These are phyloP conservation scores for Thraustochytrium striatum DNA, from an alignment of 352 stramenopile genomes.

Conservation along the genomic window DNA sequence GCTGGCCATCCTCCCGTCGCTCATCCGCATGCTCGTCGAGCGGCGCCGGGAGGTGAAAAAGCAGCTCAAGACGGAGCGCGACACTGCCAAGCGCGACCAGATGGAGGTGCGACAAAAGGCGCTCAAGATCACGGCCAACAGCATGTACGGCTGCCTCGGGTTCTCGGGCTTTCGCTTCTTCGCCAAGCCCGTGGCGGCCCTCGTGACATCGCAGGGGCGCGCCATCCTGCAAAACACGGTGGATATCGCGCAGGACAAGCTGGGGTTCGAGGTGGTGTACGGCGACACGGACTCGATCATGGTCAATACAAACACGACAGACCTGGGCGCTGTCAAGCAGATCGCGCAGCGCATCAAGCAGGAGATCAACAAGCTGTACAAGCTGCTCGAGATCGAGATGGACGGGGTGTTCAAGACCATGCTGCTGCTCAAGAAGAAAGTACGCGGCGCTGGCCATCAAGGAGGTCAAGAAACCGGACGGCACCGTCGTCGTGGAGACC, in stretches of 20 bases:
- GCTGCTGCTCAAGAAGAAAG: constrained; percentile 99
- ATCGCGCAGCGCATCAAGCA: constrained; percentile 90
- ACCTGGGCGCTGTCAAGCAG: constrained; percentile 83
- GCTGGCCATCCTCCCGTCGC: constrained; percentile 82
- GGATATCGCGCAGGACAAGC: constrained; percentile 90
- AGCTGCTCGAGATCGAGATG: constrained; percentile 96
- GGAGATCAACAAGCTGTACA: constrained; percentile 99
- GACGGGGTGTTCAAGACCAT: constrained; percentile 99
- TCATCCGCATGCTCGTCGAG: constrained; percentile 96
- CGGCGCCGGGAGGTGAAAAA: constrained; percentile 95
- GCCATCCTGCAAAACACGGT: constrained; percentile 97
- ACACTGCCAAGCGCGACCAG: constrained; percentile 76
- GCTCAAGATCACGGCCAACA: constrained; percentile 99
- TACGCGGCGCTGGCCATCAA: constrained; percentile 95
- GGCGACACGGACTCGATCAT: constrained; percentile 99
- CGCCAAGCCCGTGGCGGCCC: constrained; percentile 93
- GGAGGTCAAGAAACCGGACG: constrained; percentile 56
- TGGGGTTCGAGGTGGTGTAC: constrained; percentile 98
- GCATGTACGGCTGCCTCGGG: constrained; percentile 99
- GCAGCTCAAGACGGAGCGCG: constrained; percentile 87
- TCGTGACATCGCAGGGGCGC: constrained; percentile 97
- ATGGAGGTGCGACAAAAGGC: constrained; percentile 98
- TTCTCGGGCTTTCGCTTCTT: constrained; percentile 98
- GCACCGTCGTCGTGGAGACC: constrained; percentile 33
- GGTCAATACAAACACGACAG: constrained; percentile 91